Percentiles rank a stretch among this genome's conserved stretches.
These are phyloP conservation scores for Byssochlamys sp. DNA, from an alignment of 2,329 filamentous ascomycete species.

Conservation along the genomic window DNA sequence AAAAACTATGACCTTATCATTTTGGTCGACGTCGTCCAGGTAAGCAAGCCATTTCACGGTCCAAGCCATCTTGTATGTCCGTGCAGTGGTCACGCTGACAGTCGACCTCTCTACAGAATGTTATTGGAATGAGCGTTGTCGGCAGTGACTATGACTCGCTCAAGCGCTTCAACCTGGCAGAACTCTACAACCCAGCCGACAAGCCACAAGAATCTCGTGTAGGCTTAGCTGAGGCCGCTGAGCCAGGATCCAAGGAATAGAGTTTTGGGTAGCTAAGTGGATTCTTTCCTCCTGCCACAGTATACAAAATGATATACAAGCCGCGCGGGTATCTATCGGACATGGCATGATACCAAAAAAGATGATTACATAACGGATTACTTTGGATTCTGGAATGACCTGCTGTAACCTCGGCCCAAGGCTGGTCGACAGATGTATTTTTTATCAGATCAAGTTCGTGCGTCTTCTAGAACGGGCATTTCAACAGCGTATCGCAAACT, in stretches of 20 bases:
- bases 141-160: conserved; percentile 50
- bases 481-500: background rate
- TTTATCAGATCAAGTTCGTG: background rate
- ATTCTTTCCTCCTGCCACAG: background rate
- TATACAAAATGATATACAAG: no score
- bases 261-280: background rate
- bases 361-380: background rate
- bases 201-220: conserved; percentile 11
- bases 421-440: background rate
- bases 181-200: conserved; percentile 47
- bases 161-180: conserved; percentile 54
- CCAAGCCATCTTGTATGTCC: background rate
- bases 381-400: background rate
- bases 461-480: background rate
- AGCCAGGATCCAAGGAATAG: background rate
- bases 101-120: conserved; percentile 38
- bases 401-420: background rate
- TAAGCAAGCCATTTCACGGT: conserved; percentile 15
- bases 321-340: no score
- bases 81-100: background rate
- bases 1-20: conserved; percentile 53
- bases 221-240: background rate
- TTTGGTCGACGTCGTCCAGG: conserved; percentile 54
- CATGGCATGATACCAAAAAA: background rate
- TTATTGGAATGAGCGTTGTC: conserved; percentile 56